Evolutionary conservation across 805 yeast species (phyloP).

Genomic region (Ogataea trehaloabstinens): DNA sequence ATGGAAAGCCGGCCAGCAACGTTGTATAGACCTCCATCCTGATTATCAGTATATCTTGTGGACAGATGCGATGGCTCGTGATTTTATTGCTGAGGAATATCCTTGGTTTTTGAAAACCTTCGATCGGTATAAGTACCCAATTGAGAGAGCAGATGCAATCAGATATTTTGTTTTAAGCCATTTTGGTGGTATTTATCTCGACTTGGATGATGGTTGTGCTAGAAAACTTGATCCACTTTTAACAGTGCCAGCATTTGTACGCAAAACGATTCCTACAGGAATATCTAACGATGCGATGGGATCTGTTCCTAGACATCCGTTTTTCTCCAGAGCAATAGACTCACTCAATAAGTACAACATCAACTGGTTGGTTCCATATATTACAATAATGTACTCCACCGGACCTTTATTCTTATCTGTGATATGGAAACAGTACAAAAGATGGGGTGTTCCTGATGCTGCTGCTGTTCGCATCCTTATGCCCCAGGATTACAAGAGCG

Average conservation of each 20-base stretch:
- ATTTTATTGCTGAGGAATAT: constrained; percentile 73
- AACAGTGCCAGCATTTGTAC: constrained; percentile 78
- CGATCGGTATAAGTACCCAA: constrained; percentile 75
- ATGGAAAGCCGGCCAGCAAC: constrained; percentile 77
- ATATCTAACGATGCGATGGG: constrained; percentile 94
- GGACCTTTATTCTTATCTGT: constrained; percentile 88
- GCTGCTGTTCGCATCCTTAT: constrained; percentile 67
- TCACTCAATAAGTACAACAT: constrained; percentile 59
- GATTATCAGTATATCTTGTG: constrained; percentile 86
- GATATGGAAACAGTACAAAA: constrained; percentile 81
- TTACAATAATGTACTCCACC: constrained; percentile 90
- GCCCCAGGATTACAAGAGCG: constrained; percentile 69
- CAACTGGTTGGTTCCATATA: constrained; percentile 82
- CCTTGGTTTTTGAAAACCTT: constrained; percentile 85
- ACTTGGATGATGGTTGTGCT: constrained; percentile 85
- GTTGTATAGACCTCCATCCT: constrained; percentile 76
- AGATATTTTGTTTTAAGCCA: constrained; percentile 80
- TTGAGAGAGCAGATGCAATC: constrained; percentile 87
- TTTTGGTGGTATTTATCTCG: constrained; percentile 89
- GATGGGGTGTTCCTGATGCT: constrained; percentile 70
- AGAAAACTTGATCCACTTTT: constrained; percentile 77
- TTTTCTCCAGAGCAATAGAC: constrained; percentile 69
- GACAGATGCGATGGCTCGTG: constrained; percentile 84
- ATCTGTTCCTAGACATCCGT: constrained; percentile 81
- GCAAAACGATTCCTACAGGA: constrained; percentile 88